Percentiles rank a stretch among this genome's conserved stretches.
phyloP scores from a whole-genome alignment of 768 basidiomycete species.

The Termitomyces eurrhizus region DNA sequence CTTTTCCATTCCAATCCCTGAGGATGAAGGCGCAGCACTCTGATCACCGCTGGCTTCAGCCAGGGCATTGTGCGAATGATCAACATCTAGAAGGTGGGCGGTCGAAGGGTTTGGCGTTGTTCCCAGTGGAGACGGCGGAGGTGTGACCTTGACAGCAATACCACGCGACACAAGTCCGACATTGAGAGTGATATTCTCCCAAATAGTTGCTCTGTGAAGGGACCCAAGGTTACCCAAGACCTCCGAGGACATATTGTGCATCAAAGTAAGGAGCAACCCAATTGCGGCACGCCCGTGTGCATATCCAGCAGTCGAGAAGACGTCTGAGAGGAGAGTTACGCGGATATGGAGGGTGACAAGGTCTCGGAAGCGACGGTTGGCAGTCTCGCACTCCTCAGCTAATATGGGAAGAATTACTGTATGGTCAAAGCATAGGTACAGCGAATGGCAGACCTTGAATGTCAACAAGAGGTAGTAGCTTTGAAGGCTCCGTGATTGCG shows the following conservation, averaged over 20 bases:
- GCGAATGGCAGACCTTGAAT: constrained; percentile 33
- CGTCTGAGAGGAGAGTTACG: constrained; percentile 79
- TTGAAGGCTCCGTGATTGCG: constrained; percentile 47
- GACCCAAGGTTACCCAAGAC: constrained; percentile 71
- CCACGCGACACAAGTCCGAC: constrained; percentile 50
- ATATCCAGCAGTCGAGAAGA: constrained; percentile 80
- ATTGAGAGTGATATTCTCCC: constrained; percentile 84
- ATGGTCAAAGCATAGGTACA: constrained; percentile 1
- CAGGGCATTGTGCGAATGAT: constrained; percentile 25
- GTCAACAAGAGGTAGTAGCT: constrained; percentile 62
- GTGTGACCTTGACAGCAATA: constrained; percentile 44
- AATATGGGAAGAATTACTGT: constrained; percentile 9
- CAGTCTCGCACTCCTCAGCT: constrained; percentile 45
- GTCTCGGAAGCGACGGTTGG: constrained; percentile 65
- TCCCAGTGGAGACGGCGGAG: constrained; percentile 39
- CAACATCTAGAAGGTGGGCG: constrained; percentile 36
- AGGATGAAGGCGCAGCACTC: constrained; percentile 1
- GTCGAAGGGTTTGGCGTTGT: constrained; percentile 43
- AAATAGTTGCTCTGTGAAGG: constrained; percentile 77
- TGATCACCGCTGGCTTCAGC: constrained; percentile 14
- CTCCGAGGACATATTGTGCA: constrained; percentile 56
- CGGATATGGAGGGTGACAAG: constrained; percentile 76
- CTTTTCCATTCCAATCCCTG: constrained; percentile 13
- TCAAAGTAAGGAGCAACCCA: constrained; percentile 69
- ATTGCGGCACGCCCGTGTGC: constrained; percentile 77